Evolutionary conservation across 257 asterid species (phyloP), one percentile per base, ranked within the genome.

Genomic region (Solanum commersonii): DNA sequence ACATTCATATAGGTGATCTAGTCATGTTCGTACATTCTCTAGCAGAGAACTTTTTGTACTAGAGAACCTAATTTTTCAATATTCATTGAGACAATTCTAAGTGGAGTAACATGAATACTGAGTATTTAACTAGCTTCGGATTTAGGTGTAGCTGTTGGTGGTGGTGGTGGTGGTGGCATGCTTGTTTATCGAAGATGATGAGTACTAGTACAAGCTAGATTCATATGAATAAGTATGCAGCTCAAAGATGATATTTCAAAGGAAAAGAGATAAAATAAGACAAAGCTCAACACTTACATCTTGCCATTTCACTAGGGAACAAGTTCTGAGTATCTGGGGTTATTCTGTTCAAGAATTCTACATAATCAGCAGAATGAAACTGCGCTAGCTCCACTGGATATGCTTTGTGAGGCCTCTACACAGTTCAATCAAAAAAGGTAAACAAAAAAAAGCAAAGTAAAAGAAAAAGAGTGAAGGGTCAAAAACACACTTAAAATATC

Each of bases 321-420:
- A 93, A 88, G 40, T 91, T 85, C 88, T 91, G 96, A 8, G 94
- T 95, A 79, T 94, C 94, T 1, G 99, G 99, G 27, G 98, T 93
- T 88, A 97, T 95, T 81, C 99, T 89, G 88, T 96, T 96, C 92
- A 97, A 90, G 89, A 97, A 97, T 90, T 96, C 99, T 86, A 97
- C 99, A 86, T 97, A 97, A 89, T 97, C 99, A 15, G 99, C 95
- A 4, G 99, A 93, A 90, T 97, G 99, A 92, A 95, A 97, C 94
- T 97, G 99, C 8, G 99, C 99, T 89, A 97, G 90, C 98, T 97
- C 99, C 90, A 93, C 96, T 0, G 98, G 98, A 70, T 97, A 97
- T 20, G 99, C 99, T 92, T 96, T 96, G 90, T 97, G 99, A 88
- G 99, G 99, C 95, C 99, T 96, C 99, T 97, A 89, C 89, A 90